Evolutionary conservation across 148 eudicot species (phyloP).

Genomic region (Nyssa sinensis): DNA sequence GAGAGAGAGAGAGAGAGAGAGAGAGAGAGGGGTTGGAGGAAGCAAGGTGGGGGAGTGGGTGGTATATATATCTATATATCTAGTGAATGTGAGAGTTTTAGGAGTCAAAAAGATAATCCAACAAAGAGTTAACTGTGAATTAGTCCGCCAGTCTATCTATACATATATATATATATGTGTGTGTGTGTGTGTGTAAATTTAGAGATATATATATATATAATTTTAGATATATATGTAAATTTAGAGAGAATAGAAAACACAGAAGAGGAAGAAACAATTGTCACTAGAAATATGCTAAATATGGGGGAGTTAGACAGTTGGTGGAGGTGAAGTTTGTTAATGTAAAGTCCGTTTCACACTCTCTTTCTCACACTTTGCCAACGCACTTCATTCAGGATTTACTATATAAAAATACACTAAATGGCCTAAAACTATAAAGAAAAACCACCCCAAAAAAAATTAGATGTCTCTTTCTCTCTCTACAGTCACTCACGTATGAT

Average conservation of each 20-base stretch:
- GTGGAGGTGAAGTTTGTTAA: conserved; percentile 23
- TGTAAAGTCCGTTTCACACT: conserved; percentile 19
- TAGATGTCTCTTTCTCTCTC: too few species aligned
- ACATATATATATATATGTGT: background rate
- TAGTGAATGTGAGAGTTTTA: conserved; percentile 6
- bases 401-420: too few species aligned
- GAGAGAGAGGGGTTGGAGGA: background rate
- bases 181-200: background rate
- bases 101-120: conserved; percentile 2
- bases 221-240: too few species aligned
- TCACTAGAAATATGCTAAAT: conserved; percentile 11
- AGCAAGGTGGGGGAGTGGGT: conserved; percentile 14
- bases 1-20: background rate
- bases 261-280: background rate
- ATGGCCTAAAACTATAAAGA: too few species aligned
- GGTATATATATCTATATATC: conserved; percentile 13
- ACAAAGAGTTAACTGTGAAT: conserved; percentile 5
- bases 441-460: too few species aligned
- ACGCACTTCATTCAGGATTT: conserved; percentile 7
- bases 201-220: too few species aligned
- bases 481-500: background rate
- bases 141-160: background rate
- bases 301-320: conserved; percentile 14
- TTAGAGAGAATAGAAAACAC: background rate
- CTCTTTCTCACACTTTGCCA: conserved; percentile 18